These are phyloP conservation scores for Wallacemonas rigidus DNA, from an alignment of 208 protist genomes.

Conservation along the genomic window DNA sequence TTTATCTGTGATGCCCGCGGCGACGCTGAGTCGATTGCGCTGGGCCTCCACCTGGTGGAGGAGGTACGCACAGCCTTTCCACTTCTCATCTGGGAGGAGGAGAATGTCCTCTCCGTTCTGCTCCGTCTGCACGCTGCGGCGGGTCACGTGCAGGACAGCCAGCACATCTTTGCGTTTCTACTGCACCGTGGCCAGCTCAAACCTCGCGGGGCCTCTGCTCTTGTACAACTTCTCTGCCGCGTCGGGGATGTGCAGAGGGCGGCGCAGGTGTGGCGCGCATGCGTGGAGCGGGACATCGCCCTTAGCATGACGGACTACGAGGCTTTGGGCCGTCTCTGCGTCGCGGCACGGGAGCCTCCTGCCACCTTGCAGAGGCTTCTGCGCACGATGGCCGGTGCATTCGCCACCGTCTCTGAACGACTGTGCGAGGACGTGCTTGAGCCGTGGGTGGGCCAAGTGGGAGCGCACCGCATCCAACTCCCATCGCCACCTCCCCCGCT, in stretches of 20 bases:
- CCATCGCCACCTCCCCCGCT: constrained; percentile 4
- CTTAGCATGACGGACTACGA: constrained; percentile 51
- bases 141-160: constrained; percentile 42
- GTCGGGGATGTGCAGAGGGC: constrained; percentile 25
- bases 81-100: constrained; percentile 40
- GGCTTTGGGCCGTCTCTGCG: constrained; percentile 49
- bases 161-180: constrained; percentile 62
- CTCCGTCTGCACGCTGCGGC: constrained; percentile 65
- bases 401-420: constrained; percentile 29
- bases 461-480: constrained; percentile 17
- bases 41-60: constrained; percentile 46
- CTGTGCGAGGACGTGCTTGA: constrained; percentile 49
- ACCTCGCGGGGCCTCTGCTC: constrained; percentile 51
- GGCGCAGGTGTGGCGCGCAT: constrained; percentile 49
- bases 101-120: constrained; percentile 61
- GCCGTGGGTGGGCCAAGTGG: constrained; percentile 37
- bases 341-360: constrained; percentile 40
- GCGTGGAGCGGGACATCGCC: constrained; percentile 44
- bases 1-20: constrained; percentile 47
- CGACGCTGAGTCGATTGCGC: constrained; percentile 11
- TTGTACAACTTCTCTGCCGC: constrained; percentile 56
- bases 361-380: constrained; percentile 54
- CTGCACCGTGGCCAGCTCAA: constrained; percentile 46
- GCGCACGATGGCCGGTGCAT: constrained; percentile 55
- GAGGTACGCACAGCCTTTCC: constrained; percentile 33